A percentile compares a stretch with the other conserved stretches of the same genome.
phyloP scores from a whole-genome alignment of 768 basidiomycete genomes.

The Amanita rubescens region DNA sequence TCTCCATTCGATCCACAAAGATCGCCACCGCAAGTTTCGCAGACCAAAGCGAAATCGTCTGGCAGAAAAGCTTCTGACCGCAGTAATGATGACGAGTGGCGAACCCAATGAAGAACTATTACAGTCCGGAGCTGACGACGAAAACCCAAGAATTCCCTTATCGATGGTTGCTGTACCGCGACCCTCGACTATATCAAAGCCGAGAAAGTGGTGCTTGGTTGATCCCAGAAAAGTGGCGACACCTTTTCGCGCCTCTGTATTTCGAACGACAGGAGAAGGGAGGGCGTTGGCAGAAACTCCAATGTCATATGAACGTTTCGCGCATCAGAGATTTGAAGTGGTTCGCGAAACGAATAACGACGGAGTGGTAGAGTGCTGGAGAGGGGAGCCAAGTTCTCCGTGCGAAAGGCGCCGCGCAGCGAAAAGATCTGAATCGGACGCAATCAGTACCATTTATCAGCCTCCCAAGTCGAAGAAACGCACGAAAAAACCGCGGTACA shows the following conservation, averaged over 20 bases:
- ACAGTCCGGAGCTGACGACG: not conserved
- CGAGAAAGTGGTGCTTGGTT: slow-evolving; percentile 3
- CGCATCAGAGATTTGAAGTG: not conserved
- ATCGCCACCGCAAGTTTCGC: not conserved
- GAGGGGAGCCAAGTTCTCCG: not conserved
- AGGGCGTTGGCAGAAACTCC: not conserved
- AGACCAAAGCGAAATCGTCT: not conserved
- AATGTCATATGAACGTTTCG: not conserved
- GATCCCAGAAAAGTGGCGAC: slow-evolving; percentile 5
- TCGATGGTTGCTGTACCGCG: not conserved
- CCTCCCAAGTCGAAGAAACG: no score
- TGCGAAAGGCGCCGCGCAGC: no score
- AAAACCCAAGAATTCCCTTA: not conserved
- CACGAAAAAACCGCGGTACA: no score
- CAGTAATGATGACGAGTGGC: not conserved
- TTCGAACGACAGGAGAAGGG: not conserved
- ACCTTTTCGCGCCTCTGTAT: slow-evolving; percentile 1
- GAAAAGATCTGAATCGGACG: no score
- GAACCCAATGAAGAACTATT: not conserved
- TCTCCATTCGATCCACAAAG: no score
- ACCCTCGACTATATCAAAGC: not conserved
- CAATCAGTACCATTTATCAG: no score
- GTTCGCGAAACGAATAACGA: not conserved
- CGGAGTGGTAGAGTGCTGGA: not conserved
- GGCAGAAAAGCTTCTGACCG: not conserved